A percentile compares a stretch with the other conserved stretches of the same genome.
These are phyloP conservation scores for Chaetomiaceae sp. DNA, from an alignment of 2,329 filamentous ascomycete species.

Conservation along the genomic window DNA sequence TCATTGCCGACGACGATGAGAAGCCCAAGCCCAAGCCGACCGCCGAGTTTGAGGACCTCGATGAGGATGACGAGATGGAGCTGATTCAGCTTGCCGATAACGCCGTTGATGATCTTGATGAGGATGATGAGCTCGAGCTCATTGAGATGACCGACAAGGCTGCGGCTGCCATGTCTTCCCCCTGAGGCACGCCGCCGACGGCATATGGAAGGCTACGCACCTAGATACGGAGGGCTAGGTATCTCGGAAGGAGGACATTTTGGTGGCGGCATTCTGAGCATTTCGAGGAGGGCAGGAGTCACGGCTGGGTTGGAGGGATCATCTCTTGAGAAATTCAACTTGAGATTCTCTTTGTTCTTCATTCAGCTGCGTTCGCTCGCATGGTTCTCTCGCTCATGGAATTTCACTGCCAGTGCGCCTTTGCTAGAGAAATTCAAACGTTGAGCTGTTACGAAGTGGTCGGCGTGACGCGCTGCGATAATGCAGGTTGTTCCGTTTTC, in stretches of 20 bases:
- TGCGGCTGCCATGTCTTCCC: background rate
- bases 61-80: constrained; percentile 4
- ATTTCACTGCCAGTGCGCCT: background rate
- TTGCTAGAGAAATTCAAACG: background rate
- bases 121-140: constrained; percentile 3
- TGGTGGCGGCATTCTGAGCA: background rate
- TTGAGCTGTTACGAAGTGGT: background rate
- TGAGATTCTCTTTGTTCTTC: background rate
- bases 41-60: constrained; percentile 5
- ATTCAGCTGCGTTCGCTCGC: background rate
- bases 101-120: background rate
- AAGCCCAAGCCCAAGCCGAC: background rate
- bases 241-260: background rate
- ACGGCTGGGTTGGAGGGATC: no score
- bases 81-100: constrained; percentile 10
- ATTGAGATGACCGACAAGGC: constrained; percentile 4
- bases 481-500: no score
- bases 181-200: background rate
- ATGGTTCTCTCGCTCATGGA: background rate
- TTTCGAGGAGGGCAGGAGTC: background rate
- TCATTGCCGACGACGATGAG: background rate
- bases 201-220: background rate
- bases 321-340: no score
- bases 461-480: background rate
- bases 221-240: no score